Evolutionary conservation across 202 grass and related monocot species (phyloP).

Genomic region (Saccharum hybrid): DNA sequence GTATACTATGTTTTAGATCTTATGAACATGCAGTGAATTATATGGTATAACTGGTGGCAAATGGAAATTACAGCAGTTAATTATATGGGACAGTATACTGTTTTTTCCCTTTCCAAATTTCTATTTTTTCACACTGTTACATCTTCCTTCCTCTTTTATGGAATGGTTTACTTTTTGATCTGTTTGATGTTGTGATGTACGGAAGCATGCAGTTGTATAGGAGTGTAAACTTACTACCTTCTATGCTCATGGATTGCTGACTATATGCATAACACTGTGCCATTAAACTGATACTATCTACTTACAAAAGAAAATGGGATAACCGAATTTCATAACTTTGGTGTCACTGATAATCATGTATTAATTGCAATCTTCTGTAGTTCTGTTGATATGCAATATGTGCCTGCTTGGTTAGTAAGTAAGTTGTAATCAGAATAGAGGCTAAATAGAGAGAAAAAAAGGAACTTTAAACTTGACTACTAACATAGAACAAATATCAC

Average conservation of each 20-base stretch:
- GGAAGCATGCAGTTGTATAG: background rate
- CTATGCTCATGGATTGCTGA: background rate
- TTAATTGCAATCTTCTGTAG: background rate
- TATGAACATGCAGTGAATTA: slow-evolving; percentile 38
- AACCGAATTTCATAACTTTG: background rate
- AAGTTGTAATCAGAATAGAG: background rate
- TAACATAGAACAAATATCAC: no score
- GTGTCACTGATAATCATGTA: background rate
- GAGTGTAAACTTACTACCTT: background rate
- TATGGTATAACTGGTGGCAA: slow-evolving; percentile 20
- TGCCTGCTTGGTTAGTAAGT: no score
- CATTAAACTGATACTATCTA: slow-evolving; percentile 10
- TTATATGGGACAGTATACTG: background rate
- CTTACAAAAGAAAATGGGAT: background rate
- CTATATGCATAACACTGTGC: background rate
- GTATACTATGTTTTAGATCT: slow-evolving; percentile 36
- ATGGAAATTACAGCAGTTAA: slow-evolving; percentile 9
- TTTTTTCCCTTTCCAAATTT: background rate
- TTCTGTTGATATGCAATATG: no score
- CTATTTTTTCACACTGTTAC: background rate
- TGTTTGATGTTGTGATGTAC: slow-evolving; percentile 2
- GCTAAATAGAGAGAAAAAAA: no score
- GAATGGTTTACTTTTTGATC: background rate
- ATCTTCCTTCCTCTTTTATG: background rate
- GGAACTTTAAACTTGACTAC: background rate